Conservation (phyloP, 2,329 filamentous ascomycete species). For the Aspergillus latus region DNA sequence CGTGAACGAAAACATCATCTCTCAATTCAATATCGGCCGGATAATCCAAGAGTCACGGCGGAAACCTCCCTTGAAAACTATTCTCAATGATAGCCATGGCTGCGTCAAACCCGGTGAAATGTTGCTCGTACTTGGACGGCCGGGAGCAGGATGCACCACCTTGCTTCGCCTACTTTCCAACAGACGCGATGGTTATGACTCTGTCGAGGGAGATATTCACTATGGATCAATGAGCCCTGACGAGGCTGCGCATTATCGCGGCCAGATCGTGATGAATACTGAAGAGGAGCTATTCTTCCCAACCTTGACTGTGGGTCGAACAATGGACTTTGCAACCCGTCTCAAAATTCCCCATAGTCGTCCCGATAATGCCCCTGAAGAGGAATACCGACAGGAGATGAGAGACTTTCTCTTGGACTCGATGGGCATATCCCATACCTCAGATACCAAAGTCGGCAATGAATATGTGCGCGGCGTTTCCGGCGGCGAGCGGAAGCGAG, state of each 20-base stretch:
- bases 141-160: constrained; percentile 68
- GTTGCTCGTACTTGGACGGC: constrained; percentile 66
- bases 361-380: constrained; percentile 28
- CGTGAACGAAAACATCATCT: background rate
- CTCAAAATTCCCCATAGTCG: constrained; percentile 67
- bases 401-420: constrained; percentile 56
- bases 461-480: constrained; percentile 64
- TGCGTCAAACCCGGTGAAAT: constrained; percentile 50
- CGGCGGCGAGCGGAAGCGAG: constrained; percentile 65
- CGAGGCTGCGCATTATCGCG: constrained; percentile 50
- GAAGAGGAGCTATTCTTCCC: constrained; percentile 55
- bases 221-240: constrained; percentile 50
- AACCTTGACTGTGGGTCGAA: constrained; percentile 50
- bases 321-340: constrained; percentile 54
- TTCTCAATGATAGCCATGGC: background rate
- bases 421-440: constrained; percentile 57
- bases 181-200: constrained; percentile 57
- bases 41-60: background rate
- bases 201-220: constrained; percentile 58
- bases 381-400: constrained; percentile 49
- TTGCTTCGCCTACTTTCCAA: constrained; percentile 69
- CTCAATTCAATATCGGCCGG: background rate
- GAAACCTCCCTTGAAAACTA: background rate
- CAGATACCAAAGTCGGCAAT: constrained; percentile 65
- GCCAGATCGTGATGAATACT: constrained; percentile 58